Base-by-base conservation (phyloP, 495 filamentous ascomycete genomes). In the Penicillium paradoxum region DNA sequence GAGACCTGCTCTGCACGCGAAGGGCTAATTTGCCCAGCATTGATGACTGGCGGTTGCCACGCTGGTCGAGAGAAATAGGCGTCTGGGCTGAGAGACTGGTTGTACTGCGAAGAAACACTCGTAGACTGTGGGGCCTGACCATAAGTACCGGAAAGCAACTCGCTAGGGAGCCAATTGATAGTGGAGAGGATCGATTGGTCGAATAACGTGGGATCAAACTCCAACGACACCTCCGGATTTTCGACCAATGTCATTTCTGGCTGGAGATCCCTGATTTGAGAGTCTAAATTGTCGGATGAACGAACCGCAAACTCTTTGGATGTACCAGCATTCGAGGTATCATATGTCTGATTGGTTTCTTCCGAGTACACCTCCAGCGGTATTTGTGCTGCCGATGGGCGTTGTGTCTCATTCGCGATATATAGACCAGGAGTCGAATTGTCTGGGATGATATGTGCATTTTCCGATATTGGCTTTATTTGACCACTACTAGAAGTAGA, bases 161-260 rank as follows among this genome's bases (percentile, higher is more conserved):
- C 67, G 14, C 60, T 59, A 14, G 70, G 62, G 9, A 73, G 56
- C 72, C 72, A 75, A 42, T 75, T 73, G 18, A 73, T 62, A 1
- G 66, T 64, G 18, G 68, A 64, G 39, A 59, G 29, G 38, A 59
- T 57, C 6, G 63, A 64, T 13, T 59, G 63, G 29, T 64, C 65
- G 19, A 69, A 54, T 8, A 65, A 51, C 1, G 63, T 51, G 17
- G 57, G 57, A 9, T 57, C 60, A 44, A 67, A 66, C 1, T 46
- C 60, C 13, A 65, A 44, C n/a, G 58, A 53, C 18, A 49, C 49
- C 19, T 68, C 66, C 32, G 61, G 57, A 24, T 63, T 62, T 5
- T 55, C 55, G 24, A 53, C 47, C 44, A 57, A 52, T 6, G 42
- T 7, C 11, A 65, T 44, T 39, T 44, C 59, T 10, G 61, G 24